Percentiles rank a stretch among this genome's conserved stretches.
Conservation (phyloP, 2,329 filamentous ascomycete genomes). For the Claviceps sp. region DNA sequence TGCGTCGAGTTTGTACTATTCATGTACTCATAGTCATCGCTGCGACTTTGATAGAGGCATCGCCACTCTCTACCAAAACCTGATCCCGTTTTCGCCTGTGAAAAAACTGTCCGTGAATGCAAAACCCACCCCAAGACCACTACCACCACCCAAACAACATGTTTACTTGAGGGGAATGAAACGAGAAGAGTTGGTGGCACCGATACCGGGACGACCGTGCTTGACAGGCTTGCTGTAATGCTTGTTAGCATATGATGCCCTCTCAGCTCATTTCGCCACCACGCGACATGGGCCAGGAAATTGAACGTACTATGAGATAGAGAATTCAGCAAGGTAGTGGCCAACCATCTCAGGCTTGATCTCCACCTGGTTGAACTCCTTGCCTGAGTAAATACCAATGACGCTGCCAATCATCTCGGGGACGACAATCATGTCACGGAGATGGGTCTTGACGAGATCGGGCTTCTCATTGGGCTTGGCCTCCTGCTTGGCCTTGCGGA, state of each 20-base stretch:
- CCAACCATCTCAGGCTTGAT: constrained; percentile 99
- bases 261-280: not conserved
- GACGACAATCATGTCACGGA: constrained; percentile 99
- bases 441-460: constrained; percentile 97
- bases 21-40: constrained; percentile 30
- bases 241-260: constrained; percentile 32
- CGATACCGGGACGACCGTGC: constrained; percentile 99
- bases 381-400: constrained; percentile 98
- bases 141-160: constrained; percentile 25
- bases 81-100: constrained; percentile 40
- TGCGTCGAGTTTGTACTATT: constrained; percentile 30
- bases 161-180: constrained; percentile 99
- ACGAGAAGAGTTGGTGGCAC: constrained; percentile 99
- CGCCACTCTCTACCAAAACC: constrained; percentile 35
- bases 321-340: constrained; percentile 98
- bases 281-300: not conserved
- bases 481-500: constrained; percentile 98
- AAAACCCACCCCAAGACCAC: constrained; percentile 34
- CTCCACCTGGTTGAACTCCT: constrained; percentile 99
- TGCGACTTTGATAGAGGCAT: constrained; percentile 30
- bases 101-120: constrained; percentile 41
- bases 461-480: constrained; percentile 99
- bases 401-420: constrained; percentile 99
- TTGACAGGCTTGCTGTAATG: constrained; percentile 86
- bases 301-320: constrained; percentile 88